phyloP scores from a whole-genome alignment of 2,329 filamentous ascomycete genomes.

The Calonectria henricotiae region DNA sequence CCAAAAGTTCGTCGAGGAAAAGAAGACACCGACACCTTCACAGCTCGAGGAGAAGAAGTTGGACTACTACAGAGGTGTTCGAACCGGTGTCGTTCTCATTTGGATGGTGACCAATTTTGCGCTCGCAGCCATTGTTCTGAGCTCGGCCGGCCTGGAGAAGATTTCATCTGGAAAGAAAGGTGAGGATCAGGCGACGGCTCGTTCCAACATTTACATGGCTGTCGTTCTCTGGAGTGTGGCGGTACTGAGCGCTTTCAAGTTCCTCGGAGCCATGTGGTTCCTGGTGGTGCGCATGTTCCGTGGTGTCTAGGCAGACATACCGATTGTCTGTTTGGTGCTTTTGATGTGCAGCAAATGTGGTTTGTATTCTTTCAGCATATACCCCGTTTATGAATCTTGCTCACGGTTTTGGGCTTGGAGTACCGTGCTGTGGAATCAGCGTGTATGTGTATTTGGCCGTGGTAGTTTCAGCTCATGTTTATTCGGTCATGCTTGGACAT shows the following conservation, averaged over 20 bases:
- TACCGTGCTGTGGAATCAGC: constrained; percentile 41
- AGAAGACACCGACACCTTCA: constrained; percentile 71
- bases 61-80: constrained; percentile 98
- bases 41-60: constrained; percentile 87
- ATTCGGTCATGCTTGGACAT: constrained; percentile 36
- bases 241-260: constrained; percentile 86
- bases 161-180: constrained; percentile 65
- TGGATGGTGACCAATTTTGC: constrained; percentile 99
- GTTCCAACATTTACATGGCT: constrained; percentile 87
- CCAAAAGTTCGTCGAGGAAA: constrained; percentile 82
- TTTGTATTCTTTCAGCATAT: constrained; percentile 48
- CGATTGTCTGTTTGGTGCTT: not conserved
- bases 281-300: constrained; percentile 91
- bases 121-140: constrained; percentile 88
- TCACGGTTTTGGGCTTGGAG: constrained; percentile 29
- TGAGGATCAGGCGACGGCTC: constrained; percentile 65
- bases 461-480: constrained; percentile 37
- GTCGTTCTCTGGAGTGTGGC: constrained; percentile 93
- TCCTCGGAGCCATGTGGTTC: constrained; percentile 92
- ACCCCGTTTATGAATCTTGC: constrained; percentile 49
- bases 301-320: constrained; percentile 67
- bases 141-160: constrained; percentile 85
- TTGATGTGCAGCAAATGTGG: constrained; percentile 11
- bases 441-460: constrained; percentile 43
- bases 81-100: constrained; percentile 89